Base-by-base conservation (phyloP, 257 asterid species). In the Penstemon eatonii region DNA sequence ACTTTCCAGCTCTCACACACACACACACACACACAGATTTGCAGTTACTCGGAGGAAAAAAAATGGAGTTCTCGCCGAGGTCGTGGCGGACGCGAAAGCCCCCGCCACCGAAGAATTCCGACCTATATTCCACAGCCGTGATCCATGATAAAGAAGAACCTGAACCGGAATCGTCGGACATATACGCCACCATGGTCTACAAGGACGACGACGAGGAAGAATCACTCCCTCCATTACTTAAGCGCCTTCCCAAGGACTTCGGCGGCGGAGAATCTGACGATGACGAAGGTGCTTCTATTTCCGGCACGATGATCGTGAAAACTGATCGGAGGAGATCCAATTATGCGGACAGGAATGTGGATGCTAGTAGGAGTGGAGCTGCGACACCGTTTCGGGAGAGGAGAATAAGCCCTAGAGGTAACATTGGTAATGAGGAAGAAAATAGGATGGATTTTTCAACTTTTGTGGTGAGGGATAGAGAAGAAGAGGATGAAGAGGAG, bases 161-260 rank as follows among this genome's bases (percentile, higher is more conserved):
- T 7, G 70, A 73, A 25, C 43, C 79, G 72, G 80, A 76, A 62
- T 66, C 81, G 5, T 51, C 81, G 18, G 87, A 83, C 70, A 70
- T 90, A 49, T 88, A 86, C 71, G 80, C 95, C 59, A 88, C 97
- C 37, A 79, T 79, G 92, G 76, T 91, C 67, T 82, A 76, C 80
- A 87, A 85, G 77, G 90, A 80, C 67, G 84, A 73, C 49, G 85
- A 85, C 18, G 97, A 86, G 71, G 96, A 88, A 37, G 95, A 85
- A 37, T 85, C 89, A 0, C 95, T 93, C 19, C 97, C 99, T 68
- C 96, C 97, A 56, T 58, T 93, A 9, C 78, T 90, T 65, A 88
- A 88, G 66, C 88, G 91, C 80, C 86, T 89, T 46, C 97, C 97
- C n/a, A 92, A 92, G 70, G 98, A 89, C 80, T 92, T 92, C 58